Percentiles rank a stretch among this genome's conserved stretches.
Conservation (phyloP, 2,329 filamentous ascomycete species). For the Calonectria pseudoreteaudii region DNA sequence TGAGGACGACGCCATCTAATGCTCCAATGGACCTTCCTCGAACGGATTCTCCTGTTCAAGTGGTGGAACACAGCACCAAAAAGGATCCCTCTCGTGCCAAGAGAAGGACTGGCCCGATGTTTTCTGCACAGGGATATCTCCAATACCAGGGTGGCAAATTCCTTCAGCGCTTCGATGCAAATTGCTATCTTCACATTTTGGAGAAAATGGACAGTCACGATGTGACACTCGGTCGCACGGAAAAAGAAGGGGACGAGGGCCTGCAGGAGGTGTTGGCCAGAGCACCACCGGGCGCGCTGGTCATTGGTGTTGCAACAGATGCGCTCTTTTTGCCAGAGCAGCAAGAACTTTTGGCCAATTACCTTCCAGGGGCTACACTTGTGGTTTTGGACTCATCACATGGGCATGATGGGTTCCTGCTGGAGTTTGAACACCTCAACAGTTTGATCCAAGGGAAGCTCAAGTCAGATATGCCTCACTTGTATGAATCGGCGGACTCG, state of each 20-base stretch:
- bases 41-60: background rate
- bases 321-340: background rate
- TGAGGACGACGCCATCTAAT: background rate
- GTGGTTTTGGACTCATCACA: background rate
- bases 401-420: conserved; percentile 1
- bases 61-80: background rate
- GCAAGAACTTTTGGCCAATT: background rate
- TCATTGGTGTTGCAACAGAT: conserved; percentile 1
- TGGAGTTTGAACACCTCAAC: conserved; percentile 4
- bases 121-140: conserved; percentile 18
- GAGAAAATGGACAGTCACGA: conserved; percentile 20
- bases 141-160: conserved; percentile 21
- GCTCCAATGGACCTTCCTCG: background rate
- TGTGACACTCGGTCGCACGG: background rate
- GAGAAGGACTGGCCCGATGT: background rate
- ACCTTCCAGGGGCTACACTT: background rate
- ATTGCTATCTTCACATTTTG: conserved; percentile 14
- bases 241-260: background rate
- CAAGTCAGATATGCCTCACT: background rate
- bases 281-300: background rate
- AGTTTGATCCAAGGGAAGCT: background rate
- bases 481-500: background rate
- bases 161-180: conserved; percentile 17
- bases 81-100: background rate
- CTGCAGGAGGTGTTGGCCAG: background rate